Evolutionary conservation across 2,329 filamentous ascomycete genomes (phyloP), one percentile per base, ranked within the genome.

Genomic region (Laburnicola sp.): DNA sequence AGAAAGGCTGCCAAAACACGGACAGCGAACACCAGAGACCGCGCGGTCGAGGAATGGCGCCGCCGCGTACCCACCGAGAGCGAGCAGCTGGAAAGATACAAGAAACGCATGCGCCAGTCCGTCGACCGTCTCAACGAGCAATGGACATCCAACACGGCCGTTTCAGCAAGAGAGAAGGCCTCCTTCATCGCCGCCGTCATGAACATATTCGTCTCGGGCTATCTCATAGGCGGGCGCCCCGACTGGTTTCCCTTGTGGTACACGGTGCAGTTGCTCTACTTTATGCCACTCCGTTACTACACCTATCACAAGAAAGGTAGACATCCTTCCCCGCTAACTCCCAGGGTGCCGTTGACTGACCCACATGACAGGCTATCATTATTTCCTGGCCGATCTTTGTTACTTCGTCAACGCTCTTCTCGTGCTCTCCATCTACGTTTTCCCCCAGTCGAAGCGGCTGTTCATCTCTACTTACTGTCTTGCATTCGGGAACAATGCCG

Each of bases 171-270:
- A 51, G 94, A 99, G 76, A 99, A 99, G 80, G 79, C 95, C 42
- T 92, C 93, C 4, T 99, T 99, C 74, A 97, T 99, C 56, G 93
- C 86, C 54, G 94, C 91, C 64, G 92, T 97, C 60, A 84, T 97
- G 76, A 99, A 99, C 75, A 94, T 99, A 72, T 96, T 99, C 75
- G 86, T 97, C 70, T 96, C 91, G 60, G 94, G 93, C 51, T 97
- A 96, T 72, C 78, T 99, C 40, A 88, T 99, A 46, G 94, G 94
- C 54, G 91, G 85, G 27, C 87, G 81, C 63, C 91, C 94, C 0
- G 80, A 96, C 63, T 87, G 85, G 71, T 96, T 97, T 73, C 93
- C 96, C 62, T 77, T 88, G 60, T 99, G 94, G 94, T 99, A 96
- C 73, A 92, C 89, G 6, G 81, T 74, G 2, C 92, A 96, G 74